phyloP scores from a whole-genome alignment of 2,329 filamentous ascomycete species.

The Emmonsia crescens region DNA sequence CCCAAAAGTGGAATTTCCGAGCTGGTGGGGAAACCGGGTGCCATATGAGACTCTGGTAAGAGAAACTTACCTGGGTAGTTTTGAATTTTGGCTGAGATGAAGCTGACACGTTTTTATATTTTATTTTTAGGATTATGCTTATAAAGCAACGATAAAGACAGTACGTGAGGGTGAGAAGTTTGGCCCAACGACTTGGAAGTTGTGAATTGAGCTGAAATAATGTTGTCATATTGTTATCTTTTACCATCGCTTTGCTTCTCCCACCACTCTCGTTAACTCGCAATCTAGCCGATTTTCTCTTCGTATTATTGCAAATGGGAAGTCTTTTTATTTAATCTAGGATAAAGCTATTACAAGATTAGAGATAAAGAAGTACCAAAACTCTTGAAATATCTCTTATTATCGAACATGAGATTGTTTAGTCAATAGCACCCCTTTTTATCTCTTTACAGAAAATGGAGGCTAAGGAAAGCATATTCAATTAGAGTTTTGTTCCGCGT shows the following conservation, averaged over 20 bases:
- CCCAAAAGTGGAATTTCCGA: slow-evolving; percentile 41
- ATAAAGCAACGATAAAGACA: slow-evolving; percentile 7
- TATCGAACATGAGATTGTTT: neutral
- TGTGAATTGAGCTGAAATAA: neutral
- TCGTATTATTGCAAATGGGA: neutral
- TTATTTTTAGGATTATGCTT: slow-evolving; percentile 5
- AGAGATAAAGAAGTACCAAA: neutral
- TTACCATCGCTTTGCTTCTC: neutral
- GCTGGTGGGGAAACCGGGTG: slow-evolving; percentile 48
- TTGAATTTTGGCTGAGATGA: neutral
- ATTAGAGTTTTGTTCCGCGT: neutral
- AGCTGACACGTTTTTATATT: neutral
- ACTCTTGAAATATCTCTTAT: neutral
- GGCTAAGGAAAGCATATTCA: too few species aligned
- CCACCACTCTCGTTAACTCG: neutral
- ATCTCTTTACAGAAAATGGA: too few species aligned
- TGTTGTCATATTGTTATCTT: neutral
- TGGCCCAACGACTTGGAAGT: slow-evolving; percentile 2
- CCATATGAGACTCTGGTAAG: slow-evolving; percentile 18
- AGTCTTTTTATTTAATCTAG: neutral
- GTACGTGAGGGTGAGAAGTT: slow-evolving; percentile 5
- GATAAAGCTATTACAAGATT: neutral
- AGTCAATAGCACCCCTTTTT: too few species aligned
- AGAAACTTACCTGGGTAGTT: neutral
- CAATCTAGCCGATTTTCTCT: neutral